Base-by-base conservation (phyloP, 768 basidiomycete species). In the Cytidiella melzeri region DNA sequence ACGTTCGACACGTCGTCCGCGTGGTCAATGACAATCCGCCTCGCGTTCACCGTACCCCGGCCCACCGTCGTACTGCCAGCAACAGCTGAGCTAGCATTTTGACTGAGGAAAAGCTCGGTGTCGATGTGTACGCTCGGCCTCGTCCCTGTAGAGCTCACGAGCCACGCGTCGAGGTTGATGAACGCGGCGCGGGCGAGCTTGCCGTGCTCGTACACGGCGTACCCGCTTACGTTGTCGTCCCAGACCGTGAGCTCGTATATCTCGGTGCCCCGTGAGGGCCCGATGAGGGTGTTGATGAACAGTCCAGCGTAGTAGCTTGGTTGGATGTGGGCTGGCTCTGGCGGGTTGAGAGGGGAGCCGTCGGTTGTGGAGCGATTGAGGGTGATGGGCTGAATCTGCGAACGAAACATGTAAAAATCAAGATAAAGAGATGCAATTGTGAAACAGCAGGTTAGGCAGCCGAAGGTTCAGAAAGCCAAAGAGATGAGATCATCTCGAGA, bases 221-320 rank as follows among this genome's bases (percentile, higher is more conserved):
- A 86, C 26, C 80, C 84, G 15, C 81, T 67, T 27, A 84, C 60
- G 21, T 71, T 65, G 1, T 70, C 42, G 53, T 78, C 63, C 53
- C 71, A 58, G n/a, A 83, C 65, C 12, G 50, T 51, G 25, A 85
- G 64, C 61, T 87, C 81, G 10, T 72, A 58, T 19, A 73, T 65
- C 37, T 64, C 64, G 1, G 73, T 65, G 5, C 56, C 55, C 5
- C 74, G 72, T n/a, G 64, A 70, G 11, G 58, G 53, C 9, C 82
- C 79, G 30, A 83, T 74, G 19, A 77, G 74, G 64, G 81, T 80
- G 6, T 73, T 77, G 34, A 74, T 73, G 37, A 84, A 72, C 50
- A 86, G 72, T 3, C 77, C 80, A 0, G 75, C 78, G 54, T 86
- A 86, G 62, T 85, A 87, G 18, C 74, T 68, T 0, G 84, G 78